These are phyloP conservation scores for Imleria badia DNA, from an alignment of 768 basidiomycete genomes.

Conservation along the genomic window DNA sequence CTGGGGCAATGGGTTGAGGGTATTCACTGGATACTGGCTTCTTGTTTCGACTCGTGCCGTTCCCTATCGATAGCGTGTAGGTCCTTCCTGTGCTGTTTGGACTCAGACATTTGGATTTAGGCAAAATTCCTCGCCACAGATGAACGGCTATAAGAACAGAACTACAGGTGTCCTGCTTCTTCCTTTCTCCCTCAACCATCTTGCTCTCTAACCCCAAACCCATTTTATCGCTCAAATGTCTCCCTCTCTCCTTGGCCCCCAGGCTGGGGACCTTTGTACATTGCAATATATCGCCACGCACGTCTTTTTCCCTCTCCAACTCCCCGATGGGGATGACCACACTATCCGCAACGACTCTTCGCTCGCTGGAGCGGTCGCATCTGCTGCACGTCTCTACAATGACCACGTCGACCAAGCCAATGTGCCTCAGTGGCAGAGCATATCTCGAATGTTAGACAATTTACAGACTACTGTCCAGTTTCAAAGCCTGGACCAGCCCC, in stretches of 20 bases:
- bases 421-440: conserved; percentile 28
- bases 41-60: no score
- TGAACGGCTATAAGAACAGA: not conserved
- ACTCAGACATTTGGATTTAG: not conserved
- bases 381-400: conserved; percentile 21
- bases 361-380: conserved; percentile 22
- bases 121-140: not conserved
- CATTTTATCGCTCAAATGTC: conserved; percentile 4
- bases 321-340: conserved; percentile 39
- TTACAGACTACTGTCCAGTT: conserved; percentile 7
- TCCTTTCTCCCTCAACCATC: not conserved
- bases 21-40: no score
- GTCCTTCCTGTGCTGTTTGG: not conserved
- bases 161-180: not conserved
- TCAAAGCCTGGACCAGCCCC: conserved; percentile 1
- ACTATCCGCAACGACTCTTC: conserved; percentile 24
- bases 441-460: conserved; percentile 33
- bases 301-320: conserved; percentile 41
- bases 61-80: no score
- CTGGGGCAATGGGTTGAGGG: no score
- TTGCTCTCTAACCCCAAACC: not conserved
- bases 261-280: not conserved
- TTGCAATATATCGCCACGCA: conserved; percentile 39
- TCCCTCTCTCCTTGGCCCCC: not conserved
- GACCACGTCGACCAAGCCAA: not conserved